Evolutionary conservation across 768 basidiomycete genomes (phyloP).

Genomic region (Rhizopogon vinicolor): DNA sequence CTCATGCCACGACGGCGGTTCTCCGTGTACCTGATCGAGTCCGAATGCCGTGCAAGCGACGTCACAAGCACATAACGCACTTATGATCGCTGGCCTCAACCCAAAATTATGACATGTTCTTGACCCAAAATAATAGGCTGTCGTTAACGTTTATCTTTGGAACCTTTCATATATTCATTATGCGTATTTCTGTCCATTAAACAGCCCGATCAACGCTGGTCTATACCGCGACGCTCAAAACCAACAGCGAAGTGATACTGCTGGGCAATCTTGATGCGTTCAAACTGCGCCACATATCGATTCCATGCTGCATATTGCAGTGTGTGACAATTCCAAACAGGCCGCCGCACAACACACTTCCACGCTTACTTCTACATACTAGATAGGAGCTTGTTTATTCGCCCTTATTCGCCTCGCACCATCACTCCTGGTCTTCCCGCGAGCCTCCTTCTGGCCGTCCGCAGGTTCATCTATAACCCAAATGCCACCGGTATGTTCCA

Average conservation of each 20-base stretch:
- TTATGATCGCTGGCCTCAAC: slow-evolving; percentile 11
- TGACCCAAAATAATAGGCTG: slow-evolving; percentile 29
- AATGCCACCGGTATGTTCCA: slow-evolving; percentile 5
- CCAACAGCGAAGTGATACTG: neutral
- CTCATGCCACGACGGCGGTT: slow-evolving; percentile 3
- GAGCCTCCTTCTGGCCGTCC: slow-evolving; percentile 20
- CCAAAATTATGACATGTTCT: slow-evolving; percentile 18
- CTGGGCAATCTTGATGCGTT: neutral
- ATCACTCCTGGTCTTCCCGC: slow-evolving; percentile 23
- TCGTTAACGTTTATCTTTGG: slow-evolving; percentile 1
- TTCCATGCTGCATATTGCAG: slow-evolving; percentile 11
- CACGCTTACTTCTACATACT: slow-evolving; percentile 13
- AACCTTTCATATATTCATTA: slow-evolving; percentile 2
- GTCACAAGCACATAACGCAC: slow-evolving; percentile 3
- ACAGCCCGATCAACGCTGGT: slow-evolving; percentile 2
- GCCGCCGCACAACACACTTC: slow-evolving; percentile 20
- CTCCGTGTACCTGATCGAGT: slow-evolving; percentile 24
- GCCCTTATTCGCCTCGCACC: slow-evolving; percentile 8
- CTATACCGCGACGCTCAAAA: neutral
- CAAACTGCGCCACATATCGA: slow-evolving; percentile 3
- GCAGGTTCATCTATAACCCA: slow-evolving; percentile 22
- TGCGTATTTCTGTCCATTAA: slow-evolving; percentile 21
- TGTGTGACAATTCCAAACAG: slow-evolving; percentile 12
- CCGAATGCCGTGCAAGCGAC: slow-evolving; percentile 16
- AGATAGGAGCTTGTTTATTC: slow-evolving; percentile 2